phyloP scores from a whole-genome alignment of 2,329 filamentous ascomycete species.

The Diaporthe humulicola region DNA sequence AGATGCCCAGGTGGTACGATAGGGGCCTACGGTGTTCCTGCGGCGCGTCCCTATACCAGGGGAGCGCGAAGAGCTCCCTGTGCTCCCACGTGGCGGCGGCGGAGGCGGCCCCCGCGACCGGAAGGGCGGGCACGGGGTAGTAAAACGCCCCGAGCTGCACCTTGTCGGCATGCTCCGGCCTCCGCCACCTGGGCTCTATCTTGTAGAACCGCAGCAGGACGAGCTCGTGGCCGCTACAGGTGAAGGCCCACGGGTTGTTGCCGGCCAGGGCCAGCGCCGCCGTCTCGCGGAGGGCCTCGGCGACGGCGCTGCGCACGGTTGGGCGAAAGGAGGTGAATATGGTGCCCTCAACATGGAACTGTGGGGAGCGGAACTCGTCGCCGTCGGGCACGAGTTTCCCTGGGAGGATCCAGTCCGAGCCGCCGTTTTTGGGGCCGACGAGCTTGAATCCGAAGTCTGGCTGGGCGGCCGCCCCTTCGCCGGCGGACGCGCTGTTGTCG shows the following conservation, averaged over 20 bases:
- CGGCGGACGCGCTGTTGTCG: neutral
- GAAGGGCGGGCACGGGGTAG: neutral
- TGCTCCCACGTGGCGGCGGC: neutral
- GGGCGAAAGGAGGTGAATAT: neutral
- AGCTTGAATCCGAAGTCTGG: neutral
- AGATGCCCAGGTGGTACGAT: neutral
- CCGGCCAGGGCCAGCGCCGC: neutral
- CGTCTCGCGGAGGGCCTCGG: neutral
- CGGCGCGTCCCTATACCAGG: neutral
- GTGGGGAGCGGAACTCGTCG: neutral
- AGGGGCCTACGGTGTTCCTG: neutral
- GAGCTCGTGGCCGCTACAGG: neutral
- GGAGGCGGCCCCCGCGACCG: neutral
- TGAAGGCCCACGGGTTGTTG: neutral
- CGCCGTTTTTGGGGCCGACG: neutral
- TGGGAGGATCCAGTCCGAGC: neutral
- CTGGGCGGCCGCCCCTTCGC: neutral
- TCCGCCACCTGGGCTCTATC: neutral
- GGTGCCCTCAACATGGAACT: neutral
- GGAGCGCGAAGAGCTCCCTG: neutral
- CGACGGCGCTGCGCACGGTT: neutral
- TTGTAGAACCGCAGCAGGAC: neutral
- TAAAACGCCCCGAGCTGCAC: neutral
- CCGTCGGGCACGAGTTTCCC: neutral
- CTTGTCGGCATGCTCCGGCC: neutral